These are phyloP conservation scores for Serendipita sp. DNA, from an alignment of 768 basidiomycete species.

Conservation along the genomic window DNA sequence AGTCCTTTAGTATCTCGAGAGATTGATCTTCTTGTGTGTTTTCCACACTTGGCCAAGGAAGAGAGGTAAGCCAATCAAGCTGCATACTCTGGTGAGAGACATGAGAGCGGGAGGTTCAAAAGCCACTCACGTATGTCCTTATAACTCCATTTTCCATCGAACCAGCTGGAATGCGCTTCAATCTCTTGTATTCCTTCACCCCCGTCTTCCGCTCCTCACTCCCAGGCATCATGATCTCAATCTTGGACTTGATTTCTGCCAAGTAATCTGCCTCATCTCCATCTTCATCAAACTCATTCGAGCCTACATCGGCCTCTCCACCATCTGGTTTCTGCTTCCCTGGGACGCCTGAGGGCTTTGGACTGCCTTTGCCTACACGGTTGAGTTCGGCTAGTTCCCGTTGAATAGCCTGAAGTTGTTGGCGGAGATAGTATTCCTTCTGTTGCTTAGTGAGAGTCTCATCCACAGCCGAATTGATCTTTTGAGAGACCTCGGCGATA, in stretches of 20 bases:
- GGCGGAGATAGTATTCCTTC: conserved; percentile 72
- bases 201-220: conserved; percentile 73
- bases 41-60: conserved; percentile 46
- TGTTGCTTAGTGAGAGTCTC: conserved; percentile 78
- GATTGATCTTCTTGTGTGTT: conserved; percentile 6
- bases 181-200: conserved; percentile 62
- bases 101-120: conserved; percentile 8
- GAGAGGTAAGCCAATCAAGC: conserved; percentile 76
- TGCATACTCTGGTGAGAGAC: conserved; percentile 20
- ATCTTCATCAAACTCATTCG: conserved; percentile 54
- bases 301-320: conserved; percentile 9
- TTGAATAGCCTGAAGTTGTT: conserved; percentile 66
- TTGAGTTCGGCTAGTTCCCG: conserved; percentile 50
- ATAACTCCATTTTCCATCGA: conserved; percentile 86
- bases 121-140: conserved; percentile 48
- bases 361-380: conserved; percentile 15
- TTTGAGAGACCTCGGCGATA: conserved; percentile 65
- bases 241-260: conserved; percentile 49
- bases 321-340: conserved; percentile 16
- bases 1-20: conserved; percentile 29
- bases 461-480: conserved; percentile 64
- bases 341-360: conserved; percentile 8
- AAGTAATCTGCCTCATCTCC: conserved; percentile 69
- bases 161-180: conserved; percentile 77
- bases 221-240: conserved; percentile 55